Conservation (phyloP, 2,329 filamentous ascomycete species). For the Colletotrichum echinochloae region DNA sequence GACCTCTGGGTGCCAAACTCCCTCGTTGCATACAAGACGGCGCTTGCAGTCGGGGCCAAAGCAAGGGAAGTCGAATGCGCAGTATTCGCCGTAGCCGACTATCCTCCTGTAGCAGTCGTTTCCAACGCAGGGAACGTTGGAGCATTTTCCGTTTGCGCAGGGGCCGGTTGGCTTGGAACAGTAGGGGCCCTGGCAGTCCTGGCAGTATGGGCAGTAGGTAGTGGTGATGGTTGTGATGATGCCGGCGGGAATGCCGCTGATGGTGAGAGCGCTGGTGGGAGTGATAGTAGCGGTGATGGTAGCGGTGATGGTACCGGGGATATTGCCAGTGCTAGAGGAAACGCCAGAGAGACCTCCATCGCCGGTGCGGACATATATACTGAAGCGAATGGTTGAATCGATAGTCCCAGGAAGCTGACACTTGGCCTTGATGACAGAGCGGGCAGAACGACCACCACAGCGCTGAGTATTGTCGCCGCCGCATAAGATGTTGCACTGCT, state of each 20-base stretch:
- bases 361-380: constrained; percentile 29
- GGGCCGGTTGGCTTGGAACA: constrained; percentile 25
- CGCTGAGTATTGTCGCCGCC: constrained; percentile 54
- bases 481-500: constrained; percentile 53
- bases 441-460: constrained; percentile 55
- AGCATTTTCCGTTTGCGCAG: constrained; percentile 15
- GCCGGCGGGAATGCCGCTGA: constrained; percentile 18
- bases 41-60: constrained; percentile 37
- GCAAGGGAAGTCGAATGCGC: constrained; percentile 49
- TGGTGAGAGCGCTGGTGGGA: constrained; percentile 14
- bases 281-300: constrained; percentile 7
- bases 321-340: too few species aligned
- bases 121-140: constrained; percentile 40
- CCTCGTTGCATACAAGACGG: constrained; percentile 41
- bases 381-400: constrained; percentile 20
- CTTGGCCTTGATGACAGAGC: constrained; percentile 15
- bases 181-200: constrained; percentile 30
- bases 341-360: not conserved
- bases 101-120: constrained; percentile 46
- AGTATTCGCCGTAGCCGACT: constrained; percentile 52
- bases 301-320: too few species aligned
- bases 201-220: constrained; percentile 32
- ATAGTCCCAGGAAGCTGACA: constrained; percentile 12
- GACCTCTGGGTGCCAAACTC: constrained; percentile 28
- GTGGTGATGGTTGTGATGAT: constrained; percentile 31